A percentile compares a stretch with the other conserved stretches of the same genome.
Conservation (phyloP, 2,329 filamentous ascomycete species). For the Hypoxylon sp. region DNA sequence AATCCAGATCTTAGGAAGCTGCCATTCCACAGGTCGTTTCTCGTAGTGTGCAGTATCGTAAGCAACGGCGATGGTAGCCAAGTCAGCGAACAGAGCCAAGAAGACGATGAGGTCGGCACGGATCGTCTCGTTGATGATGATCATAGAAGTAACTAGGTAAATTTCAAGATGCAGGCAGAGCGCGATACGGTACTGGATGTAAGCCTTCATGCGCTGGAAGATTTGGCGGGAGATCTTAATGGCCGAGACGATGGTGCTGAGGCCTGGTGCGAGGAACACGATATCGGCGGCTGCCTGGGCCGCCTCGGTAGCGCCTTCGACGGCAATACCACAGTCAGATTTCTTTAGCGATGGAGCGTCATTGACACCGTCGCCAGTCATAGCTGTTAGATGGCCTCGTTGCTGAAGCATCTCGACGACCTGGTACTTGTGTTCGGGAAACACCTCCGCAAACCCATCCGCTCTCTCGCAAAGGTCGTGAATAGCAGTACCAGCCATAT, state of each 20-base stretch:
- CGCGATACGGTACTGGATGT: conserved; percentile 79
- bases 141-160: conserved; percentile 80
- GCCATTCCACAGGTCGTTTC: conserved; percentile 79
- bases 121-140: conserved; percentile 81
- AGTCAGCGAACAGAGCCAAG: conserved; percentile 80
- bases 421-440: conserved; percentile 83
- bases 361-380: conserved; percentile 81
- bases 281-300: conserved; percentile 78
- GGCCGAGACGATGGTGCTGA: conserved; percentile 75
- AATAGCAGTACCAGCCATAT: conserved; percentile 76
- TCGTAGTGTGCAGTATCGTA: conserved; percentile 82
- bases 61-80: conserved; percentile 79
- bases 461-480: conserved; percentile 81
- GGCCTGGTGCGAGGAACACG: conserved; percentile 77
- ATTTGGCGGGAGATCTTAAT: conserved; percentile 79
- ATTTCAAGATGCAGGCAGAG: conserved; percentile 78
- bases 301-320: conserved; percentile 76
- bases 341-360: conserved; percentile 79
- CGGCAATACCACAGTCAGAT: conserved; percentile 77
- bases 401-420: conserved; percentile 83
- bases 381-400: conserved; percentile 79
- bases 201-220: conserved; percentile 80
- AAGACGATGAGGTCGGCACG: conserved; percentile 78
- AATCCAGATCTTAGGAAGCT: conserved; percentile 81
- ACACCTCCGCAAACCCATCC: conserved; percentile 80